Conservation (phyloP, 257 asterid genomes). For the Capsicum pubescens region DNA sequence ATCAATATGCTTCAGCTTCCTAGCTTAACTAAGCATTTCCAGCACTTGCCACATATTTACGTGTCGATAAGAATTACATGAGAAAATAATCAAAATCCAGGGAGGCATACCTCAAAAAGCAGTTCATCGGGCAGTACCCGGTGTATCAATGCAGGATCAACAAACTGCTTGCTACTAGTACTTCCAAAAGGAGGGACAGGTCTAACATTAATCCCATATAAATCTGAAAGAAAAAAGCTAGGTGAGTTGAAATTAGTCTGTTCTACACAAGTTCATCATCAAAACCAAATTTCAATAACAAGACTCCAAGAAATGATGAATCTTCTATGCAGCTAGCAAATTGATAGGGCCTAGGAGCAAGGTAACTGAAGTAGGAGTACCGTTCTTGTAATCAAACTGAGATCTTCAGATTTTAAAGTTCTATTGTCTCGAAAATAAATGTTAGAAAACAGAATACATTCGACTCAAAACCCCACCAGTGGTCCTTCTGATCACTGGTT, state of each 20-base stretch:
- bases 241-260: neutral
- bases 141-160: slow-evolving; percentile 77
- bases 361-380: neutral
- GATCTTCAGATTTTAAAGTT: slow-evolving; percentile 13
- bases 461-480: too few relatives aligned
- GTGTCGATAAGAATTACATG: neutral
- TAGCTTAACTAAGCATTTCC: neutral
- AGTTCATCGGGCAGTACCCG: slow-evolving; percentile 87
- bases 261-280: neutral
- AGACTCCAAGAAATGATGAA: neutral
- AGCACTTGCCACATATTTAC: neutral
- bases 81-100: neutral
- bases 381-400: neutral
- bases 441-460: too few relatives aligned
- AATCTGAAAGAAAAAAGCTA: slow-evolving; percentile 53
- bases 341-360: neutral
- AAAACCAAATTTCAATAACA: slow-evolving; percentile 16
- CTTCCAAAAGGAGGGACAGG: slow-evolving; percentile 85
- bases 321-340: neutral
- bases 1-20: slow-evolving; percentile 17
- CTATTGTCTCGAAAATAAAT: neutral
- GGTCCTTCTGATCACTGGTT: too few relatives aligned
- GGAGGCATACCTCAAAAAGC: slow-evolving; percentile 71
- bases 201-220: slow-evolving; percentile 86
- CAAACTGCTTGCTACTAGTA: slow-evolving; percentile 57